phyloP scores from a whole-genome alignment of 345 rosid species.

The Kernera saxatilis region DNA sequence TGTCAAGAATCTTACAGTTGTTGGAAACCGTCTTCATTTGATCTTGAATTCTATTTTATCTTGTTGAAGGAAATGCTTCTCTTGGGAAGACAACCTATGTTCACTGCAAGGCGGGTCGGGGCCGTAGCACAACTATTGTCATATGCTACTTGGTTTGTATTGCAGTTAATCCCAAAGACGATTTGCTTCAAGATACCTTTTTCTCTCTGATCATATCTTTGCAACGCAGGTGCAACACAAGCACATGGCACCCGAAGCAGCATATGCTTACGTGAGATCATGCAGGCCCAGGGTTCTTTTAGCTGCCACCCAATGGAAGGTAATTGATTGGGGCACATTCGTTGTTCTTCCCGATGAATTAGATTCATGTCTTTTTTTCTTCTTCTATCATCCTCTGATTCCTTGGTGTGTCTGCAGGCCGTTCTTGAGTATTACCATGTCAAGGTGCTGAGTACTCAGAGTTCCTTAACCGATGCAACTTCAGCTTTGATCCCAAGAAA shows the following conservation, averaged over 20 bases:
- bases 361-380: neutral
- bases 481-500: conserved; percentile 31
- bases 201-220: conserved; percentile 1
- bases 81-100: conserved; percentile 65
- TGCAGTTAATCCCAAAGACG: neutral
- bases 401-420: conserved; percentile 46
- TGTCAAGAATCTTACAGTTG: neutral
- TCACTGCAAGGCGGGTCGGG: conserved; percentile 99
- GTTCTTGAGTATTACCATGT: conserved; percentile 70
- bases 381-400: neutral
- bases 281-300: conserved; percentile 86
- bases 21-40: neutral
- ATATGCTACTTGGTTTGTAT: conserved; percentile 81
- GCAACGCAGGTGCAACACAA: conserved; percentile 61
- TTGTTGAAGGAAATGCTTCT: conserved; percentile 54
- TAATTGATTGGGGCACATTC: conserved; percentile 18
- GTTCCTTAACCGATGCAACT: conserved; percentile 11
- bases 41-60: conserved; percentile 6
- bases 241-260: conserved; percentile 80
- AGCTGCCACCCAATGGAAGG: conserved; percentile 92
- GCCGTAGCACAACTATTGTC: conserved; percentile 94
- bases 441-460: conserved; percentile 33
- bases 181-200: neutral
- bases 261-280: conserved; percentile 71
- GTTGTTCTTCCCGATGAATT: neutral